phyloP scores from a whole-genome alignment of 805 yeast species.

The Pichia cephalocereana region DNA sequence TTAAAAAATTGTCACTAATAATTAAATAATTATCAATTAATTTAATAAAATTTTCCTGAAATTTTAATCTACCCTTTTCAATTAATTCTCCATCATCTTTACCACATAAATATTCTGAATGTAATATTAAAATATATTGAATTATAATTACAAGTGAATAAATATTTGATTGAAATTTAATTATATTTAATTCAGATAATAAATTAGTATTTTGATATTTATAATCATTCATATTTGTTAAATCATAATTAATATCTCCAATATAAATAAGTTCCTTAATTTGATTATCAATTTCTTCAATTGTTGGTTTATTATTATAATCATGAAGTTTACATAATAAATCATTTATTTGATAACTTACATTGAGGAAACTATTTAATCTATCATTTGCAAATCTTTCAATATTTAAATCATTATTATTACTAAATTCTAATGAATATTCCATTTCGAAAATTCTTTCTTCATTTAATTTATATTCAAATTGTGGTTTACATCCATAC shows the following conservation, averaged over 20 bases:
- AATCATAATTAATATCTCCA: conserved; percentile 1
- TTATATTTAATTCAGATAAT: conserved; percentile 4
- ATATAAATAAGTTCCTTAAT: conserved; percentile 8
- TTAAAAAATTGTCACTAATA: background rate
- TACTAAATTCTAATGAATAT: conserved; percentile 11
- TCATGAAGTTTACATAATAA: conserved; percentile 17
- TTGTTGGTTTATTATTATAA: conserved; percentile 13
- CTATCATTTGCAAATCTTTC: conserved; percentile 16
- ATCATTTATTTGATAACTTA: conserved; percentile 13
- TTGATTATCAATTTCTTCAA: conserved; percentile 16
- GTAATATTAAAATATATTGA: conserved; percentile 12
- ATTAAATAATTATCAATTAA: background rate
- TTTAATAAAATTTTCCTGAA: background rate
- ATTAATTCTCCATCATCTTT: background rate
- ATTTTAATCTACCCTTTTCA: background rate
- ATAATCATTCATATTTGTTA: background rate
- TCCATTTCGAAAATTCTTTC: conserved; percentile 10
- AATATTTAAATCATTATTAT: conserved; percentile 9
- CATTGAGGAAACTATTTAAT: conserved; percentile 11
- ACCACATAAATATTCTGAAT: conserved; percentile 8
- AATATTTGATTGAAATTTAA: conserved; percentile 4
- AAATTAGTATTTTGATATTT: background rate
- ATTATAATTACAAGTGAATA: conserved; percentile 5
- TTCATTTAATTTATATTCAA: conserved; percentile 12
- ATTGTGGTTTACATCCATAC: conserved; percentile 16